phyloP scores from a whole-genome alignment of 164 flowering plant genomes.

The Litsea cubeba region DNA sequence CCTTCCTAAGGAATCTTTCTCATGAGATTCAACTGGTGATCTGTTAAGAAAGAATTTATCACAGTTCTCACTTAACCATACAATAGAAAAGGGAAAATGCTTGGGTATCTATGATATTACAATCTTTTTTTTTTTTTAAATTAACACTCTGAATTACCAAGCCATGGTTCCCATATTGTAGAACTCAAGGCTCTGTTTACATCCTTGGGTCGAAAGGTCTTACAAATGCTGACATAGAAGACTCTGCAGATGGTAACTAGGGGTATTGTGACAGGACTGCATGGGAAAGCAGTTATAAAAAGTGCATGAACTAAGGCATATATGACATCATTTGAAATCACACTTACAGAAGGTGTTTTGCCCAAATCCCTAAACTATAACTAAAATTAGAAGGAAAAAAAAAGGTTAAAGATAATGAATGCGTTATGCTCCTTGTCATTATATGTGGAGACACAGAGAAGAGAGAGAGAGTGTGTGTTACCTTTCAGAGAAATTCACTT shows the following conservation, averaged over 20 bases:
- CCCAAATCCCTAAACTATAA: neutral
- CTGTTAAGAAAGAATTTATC: neutral
- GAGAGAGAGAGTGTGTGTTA: neutral
- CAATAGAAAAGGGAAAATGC: neutral
- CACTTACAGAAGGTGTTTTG: too few species aligned
- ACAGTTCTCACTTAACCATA: neutral
- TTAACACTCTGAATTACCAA: neutral
- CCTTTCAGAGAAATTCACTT: slow-evolving; percentile 1
- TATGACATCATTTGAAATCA: too few species aligned
- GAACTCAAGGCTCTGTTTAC: neutral
- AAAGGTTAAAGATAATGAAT: neutral
- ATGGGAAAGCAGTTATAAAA: too few species aligned
- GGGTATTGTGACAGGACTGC: too few species aligned
- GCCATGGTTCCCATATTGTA: neutral
- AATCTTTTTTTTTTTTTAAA: too few species aligned
- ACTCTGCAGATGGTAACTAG: neutral
- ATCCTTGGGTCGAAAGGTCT: neutral
- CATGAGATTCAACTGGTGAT: neutral
- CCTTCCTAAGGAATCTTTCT: too few species aligned
- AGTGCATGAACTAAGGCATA: too few species aligned
- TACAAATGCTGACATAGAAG: neutral
- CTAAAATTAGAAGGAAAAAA: neutral
- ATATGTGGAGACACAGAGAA: neutral
- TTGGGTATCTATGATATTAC: neutral
- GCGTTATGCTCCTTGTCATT: too few species aligned